Evolutionary conservation across 495 filamentous ascomycete species (phyloP), one percentile per base, ranked within the genome.

Genomic region (Penicillium pancosmium): DNA sequence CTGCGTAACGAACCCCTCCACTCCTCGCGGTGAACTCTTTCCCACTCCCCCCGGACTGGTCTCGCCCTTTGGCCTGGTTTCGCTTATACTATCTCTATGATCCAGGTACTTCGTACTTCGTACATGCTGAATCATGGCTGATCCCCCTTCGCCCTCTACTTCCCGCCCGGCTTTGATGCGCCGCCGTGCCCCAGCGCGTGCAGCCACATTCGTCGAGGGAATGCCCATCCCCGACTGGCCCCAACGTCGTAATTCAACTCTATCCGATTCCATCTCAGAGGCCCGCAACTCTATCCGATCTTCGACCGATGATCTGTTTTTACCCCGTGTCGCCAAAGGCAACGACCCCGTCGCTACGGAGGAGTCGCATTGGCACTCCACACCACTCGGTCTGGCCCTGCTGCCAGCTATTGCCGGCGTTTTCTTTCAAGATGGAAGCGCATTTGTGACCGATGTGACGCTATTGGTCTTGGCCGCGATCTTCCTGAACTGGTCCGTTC

Each of bases 401-500:
- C 72, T 98, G 38, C 94, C 94, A 1, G 92, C 93, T 0, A 60
- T 96, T 15, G 93, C 85, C 1, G 94, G 93, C 0, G 71, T 97
- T 43, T 79, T 98, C 54, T 94, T 96, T 68, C 80, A 87, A 49
- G 89, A 96, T 74, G 94, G 94, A 4, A 86, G 87, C 61, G 80
- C 85, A 4, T 80, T 97, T 55, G 82, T 92, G 36, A 97, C 93
- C 2, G 94, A 98, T 66, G 70, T 94, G 9, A 88, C 92, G 23
- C 78, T 98, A 47, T 73, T 98, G 27, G 82, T 81, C 5, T 66
- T 98, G 50, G 88, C 88, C 0, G 89, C 88, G 1, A 81, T 97
- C 5, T 96, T 98, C 63, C 78, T 98, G 52, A 93, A 98, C 70
- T 97, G 92, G 93, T 92, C 90, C 18, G 87, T 97, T 7, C 87